Evolutionary conservation across 1,284 basidiomycete genomes (phyloP).

Genomic region (Malassezia equina): DNA sequence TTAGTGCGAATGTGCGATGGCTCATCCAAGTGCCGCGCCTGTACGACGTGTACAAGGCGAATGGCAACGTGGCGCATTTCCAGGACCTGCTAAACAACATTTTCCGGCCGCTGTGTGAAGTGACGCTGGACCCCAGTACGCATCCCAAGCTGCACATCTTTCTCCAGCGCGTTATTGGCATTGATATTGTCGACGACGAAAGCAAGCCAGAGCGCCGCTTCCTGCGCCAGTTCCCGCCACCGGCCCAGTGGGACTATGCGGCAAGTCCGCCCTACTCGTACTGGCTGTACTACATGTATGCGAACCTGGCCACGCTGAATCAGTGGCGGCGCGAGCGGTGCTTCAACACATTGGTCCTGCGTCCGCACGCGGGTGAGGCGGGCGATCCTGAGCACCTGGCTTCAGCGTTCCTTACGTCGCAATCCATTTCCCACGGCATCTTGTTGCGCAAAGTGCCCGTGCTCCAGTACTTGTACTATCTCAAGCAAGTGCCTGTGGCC

Average conservation of each 20-base stretch:
- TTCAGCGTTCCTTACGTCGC: slow-evolving; percentile 86
- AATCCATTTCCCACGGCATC: slow-evolving; percentile 98
- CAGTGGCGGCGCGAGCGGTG: slow-evolving; percentile 75
- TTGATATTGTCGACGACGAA: slow-evolving; percentile 96
- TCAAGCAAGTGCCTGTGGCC: slow-evolving; percentile 55
- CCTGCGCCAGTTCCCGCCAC: slow-evolving; percentile 91
- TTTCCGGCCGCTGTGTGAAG: slow-evolving; percentile 87
- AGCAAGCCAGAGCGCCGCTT: slow-evolving; percentile 83
- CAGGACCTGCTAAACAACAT: slow-evolving; percentile 78
- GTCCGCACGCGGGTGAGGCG: slow-evolving; percentile 94
- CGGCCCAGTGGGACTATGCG: slow-evolving; percentile 74
- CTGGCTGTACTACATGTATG: slow-evolving; percentile 91
- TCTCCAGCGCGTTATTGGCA: slow-evolving; percentile 86
- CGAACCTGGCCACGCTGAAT: slow-evolving; percentile 89
- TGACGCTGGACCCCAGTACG: slow-evolving; percentile 75
- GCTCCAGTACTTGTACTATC: slow-evolving; percentile 63
- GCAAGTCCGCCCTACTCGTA: slow-evolving; percentile 91
- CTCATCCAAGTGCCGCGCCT: slow-evolving; percentile 89
- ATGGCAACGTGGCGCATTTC: slow-evolving; percentile 73
- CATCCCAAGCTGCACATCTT: slow-evolving; percentile 94
- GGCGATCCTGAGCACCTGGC: slow-evolving; percentile 96
- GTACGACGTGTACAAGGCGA: slow-evolving; percentile 91
- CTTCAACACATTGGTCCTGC: slow-evolving; percentile 89
- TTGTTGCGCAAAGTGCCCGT: slow-evolving; percentile 92
- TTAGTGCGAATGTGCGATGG: slow-evolving; percentile 95